A percentile compares a stretch with the other conserved stretches of the same genome.
Conservation (phyloP, 2,329 filamentous ascomycete genomes). For the Colletotrichum tabaci region DNA sequence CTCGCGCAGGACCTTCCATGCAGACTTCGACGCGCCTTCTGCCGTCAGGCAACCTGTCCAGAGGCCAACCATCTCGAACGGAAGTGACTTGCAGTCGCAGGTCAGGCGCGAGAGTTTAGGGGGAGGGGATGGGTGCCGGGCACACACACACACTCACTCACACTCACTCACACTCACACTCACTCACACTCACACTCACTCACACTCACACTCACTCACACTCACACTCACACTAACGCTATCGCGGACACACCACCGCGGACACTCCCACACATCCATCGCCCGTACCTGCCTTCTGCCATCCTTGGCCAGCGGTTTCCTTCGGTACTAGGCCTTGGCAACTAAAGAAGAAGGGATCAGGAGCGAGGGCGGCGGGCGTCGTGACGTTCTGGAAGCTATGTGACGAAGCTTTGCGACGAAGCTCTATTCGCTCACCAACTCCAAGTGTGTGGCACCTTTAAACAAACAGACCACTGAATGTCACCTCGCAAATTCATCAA, state of each 20-base stretch:
- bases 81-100: conserved; percentile 30
- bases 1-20: conserved; percentile 34
- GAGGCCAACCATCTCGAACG: conserved; percentile 4
- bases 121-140: background rate
- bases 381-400: conserved; percentile 23
- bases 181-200: no score
- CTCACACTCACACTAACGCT: no score
- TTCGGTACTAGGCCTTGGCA: conserved; percentile 26
- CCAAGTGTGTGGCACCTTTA: background rate
- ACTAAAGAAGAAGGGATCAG: background rate
- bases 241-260: background rate
- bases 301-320: conserved; percentile 33
- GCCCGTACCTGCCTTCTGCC: conserved; percentile 12
- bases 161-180: background rate
- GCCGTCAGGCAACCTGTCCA: conserved; percentile 18
- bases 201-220: background rate
- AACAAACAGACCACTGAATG: background rate
- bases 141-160: conserved; percentile 1
- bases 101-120: background rate
- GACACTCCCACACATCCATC: conserved; percentile 15
- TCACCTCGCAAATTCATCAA: conserved; percentile 3
- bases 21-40: conserved; percentile 42
- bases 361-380: background rate
- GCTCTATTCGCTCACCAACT: background rate
- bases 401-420: background rate